phyloP scores from a whole-genome alignment of 305 asterid species.

The Stenogyne calaminthoides region DNA sequence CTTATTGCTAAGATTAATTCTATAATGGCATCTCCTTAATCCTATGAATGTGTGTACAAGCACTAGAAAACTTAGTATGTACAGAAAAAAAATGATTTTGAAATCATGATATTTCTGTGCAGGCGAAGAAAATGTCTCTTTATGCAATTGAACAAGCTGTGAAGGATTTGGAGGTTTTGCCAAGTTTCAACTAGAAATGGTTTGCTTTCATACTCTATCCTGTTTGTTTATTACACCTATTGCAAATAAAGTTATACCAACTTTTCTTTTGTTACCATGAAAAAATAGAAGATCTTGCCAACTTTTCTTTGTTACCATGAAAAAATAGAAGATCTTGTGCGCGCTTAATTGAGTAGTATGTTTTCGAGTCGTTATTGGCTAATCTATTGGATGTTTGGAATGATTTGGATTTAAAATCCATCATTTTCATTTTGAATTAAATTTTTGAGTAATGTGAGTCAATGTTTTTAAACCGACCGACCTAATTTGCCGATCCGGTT shows the following conservation, averaged over 20 bases:
- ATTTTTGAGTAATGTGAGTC: background rate
- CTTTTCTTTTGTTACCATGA: background rate
- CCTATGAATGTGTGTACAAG: slow-evolving; percentile 1
- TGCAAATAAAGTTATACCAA: background rate
- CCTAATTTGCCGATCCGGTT: no score
- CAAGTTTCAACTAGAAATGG: slow-evolving; percentile 32
- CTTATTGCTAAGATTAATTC: background rate
- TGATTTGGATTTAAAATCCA: no score
- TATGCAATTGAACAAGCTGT: slow-evolving; percentile 45
- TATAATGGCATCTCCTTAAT: background rate
- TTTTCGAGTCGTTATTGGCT: no score
- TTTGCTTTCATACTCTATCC: slow-evolving; percentile 20
- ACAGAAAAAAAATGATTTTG: background rate
- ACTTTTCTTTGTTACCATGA: no score
- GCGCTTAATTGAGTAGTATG: background rate
- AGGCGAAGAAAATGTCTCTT: slow-evolving; percentile 57
- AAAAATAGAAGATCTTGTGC: no score
- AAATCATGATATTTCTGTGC: slow-evolving; percentile 12
- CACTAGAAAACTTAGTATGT: background rate
- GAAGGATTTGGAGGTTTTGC: slow-evolving; percentile 31
- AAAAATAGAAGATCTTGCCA: background rate
- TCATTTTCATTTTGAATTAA: background rate
- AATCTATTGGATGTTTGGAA: no score
- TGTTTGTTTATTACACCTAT: slow-evolving; percentile 5
- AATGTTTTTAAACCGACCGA: no score